phyloP scores from a whole-genome alignment of 2,329 filamentous ascomycete genomes.

The Penicillium hordei region DNA sequence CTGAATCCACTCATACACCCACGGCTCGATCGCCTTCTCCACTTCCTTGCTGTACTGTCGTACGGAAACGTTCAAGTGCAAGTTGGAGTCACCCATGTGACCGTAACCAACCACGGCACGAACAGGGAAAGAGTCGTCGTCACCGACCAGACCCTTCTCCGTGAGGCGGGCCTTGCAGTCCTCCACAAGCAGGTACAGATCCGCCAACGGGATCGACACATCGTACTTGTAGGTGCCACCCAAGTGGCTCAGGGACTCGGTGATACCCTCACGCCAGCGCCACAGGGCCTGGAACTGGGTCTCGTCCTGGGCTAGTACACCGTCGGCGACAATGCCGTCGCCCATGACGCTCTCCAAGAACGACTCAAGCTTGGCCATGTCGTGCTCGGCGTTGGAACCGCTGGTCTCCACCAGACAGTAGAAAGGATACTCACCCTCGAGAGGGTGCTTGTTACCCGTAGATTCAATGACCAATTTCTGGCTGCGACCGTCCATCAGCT shows the following conservation, averaged over 20 bases:
- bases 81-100: conserved; percentile 95
- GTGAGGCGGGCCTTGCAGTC: conserved; percentile 74
- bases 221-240: conserved; percentile 99
- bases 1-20: conserved; percentile 95
- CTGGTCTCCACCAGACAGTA: conserved; percentile 97
- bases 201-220: conserved; percentile 82
- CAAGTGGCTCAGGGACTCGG: conserved; percentile 83
- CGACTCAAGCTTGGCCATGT: conserved; percentile 82
- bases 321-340: conserved; percentile 81
- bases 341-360: conserved; percentile 93
- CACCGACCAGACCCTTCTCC: conserved; percentile 73
- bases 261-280: conserved; percentile 90
- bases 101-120: conserved; percentile 93
- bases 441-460: conserved; percentile 72
- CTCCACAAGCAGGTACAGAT: conserved; percentile 86
- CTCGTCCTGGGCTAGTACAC: conserved; percentile 88
- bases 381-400: conserved; percentile 90
- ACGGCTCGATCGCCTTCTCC: conserved; percentile 86
- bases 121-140: conserved; percentile 73
- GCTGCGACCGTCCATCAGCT: conserved; percentile 87
- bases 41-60: conserved; percentile 82
- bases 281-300: conserved; percentile 84
- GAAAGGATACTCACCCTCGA: conserved; percentile 84
- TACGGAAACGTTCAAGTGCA: conserved; percentile 88
- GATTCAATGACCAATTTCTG: conserved; percentile 75